phyloP scores from a whole-genome alignment of 306 rosid species.

The Inga leiocalycina region DNA sequence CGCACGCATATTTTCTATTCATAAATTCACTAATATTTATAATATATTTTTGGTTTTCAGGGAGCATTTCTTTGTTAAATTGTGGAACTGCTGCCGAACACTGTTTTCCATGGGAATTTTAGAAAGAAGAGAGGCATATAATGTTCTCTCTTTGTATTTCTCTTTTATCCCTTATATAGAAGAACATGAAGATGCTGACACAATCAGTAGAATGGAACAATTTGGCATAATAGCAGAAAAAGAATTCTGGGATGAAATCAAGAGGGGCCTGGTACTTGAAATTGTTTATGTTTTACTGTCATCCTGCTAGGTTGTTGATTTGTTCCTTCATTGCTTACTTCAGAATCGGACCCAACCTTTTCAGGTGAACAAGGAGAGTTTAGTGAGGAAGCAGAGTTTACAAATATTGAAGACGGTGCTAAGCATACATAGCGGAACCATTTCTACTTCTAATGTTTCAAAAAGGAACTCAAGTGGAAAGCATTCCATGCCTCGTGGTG shows the following conservation, averaged over 20 bases:
- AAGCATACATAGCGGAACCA: conserved; percentile 40
- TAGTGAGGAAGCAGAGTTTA: conserved; percentile 87
- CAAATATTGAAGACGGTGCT: conserved; percentile 69
- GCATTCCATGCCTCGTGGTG: conserved; percentile 43
- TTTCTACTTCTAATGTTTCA: conserved; percentile 41
- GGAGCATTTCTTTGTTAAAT: conserved; percentile 61
- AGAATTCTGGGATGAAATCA: conserved; percentile 85
- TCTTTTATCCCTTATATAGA: conserved; percentile 56
- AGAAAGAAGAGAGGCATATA: conserved; percentile 88
- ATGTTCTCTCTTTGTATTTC: conserved; percentile 72
- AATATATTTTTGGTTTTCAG: conserved; percentile 55
- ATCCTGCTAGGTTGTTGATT: conserved; percentile 34
- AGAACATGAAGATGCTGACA: conserved; percentile 52
- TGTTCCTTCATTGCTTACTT: conserved; percentile 31
- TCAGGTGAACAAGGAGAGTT: conserved; percentile 86
- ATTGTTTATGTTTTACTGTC: conserved; percentile 8
- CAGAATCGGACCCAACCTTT: conserved; percentile 32
- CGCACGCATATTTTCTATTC: background rate
- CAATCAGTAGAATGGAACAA: conserved; percentile 36
- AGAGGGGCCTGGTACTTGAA: conserved; percentile 79
- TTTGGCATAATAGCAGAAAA: conserved; percentile 72
- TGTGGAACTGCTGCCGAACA: conserved; percentile 82
- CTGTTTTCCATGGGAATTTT: conserved; percentile 73
- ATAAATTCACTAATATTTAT: conserved; percentile 35
- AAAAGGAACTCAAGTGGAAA: conserved; percentile 38